Base-by-base conservation (phyloP, 495 filamentous ascomycete genomes). In the Lepraria neglecta region DNA sequence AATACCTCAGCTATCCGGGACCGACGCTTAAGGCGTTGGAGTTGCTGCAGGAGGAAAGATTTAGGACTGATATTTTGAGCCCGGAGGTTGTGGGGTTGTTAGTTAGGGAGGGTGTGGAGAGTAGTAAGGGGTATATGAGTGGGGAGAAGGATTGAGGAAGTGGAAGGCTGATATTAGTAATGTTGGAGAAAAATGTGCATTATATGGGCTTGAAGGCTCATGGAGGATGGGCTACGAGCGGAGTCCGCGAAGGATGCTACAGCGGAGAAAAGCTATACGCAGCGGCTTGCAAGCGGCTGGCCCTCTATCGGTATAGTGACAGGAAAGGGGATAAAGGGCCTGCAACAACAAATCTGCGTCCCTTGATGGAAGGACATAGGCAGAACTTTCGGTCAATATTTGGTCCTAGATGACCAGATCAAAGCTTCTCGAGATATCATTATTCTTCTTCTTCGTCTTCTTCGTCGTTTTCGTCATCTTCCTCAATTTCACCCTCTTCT, bases 1-100 rank as follows among this genome's bases (percentile, higher is more conserved):
- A 87, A 64, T 95, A 88, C 69, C 74, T 96, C 48, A 86, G 77
- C 12, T 90, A 91, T 67, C 91, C 91, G 0, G 89, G 87, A 5
- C 87, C 90, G 21, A 91, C 90, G n/a, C 72, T 97, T 19, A 86
- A 85, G 64, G 84, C 88, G 61, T 80, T 97, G 52, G 84, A 92
- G 71, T 70, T 97, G 40, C 76, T 97, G 28, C 50, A 95, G 71
- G 82, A 89, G 68, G 88, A 95, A 68, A 77, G 74, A 17, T 97
- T 97, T 75, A 82, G 91, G 30, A 80, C 84, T 58, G 91, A 94
- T 38, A 88, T 94, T 40, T 81, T 95, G 66, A 83, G 81, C 52
- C 89, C 90, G 4, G 84, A 89, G 53, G 74, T 90, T 14, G 84
- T 87, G 40, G 79, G 83, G 42, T 71, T 72, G 45, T 74, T 95